Evolutionary conservation across 2,329 filamentous ascomycete genomes (phyloP).

Genomic region (Cladosporium sp.): DNA sequence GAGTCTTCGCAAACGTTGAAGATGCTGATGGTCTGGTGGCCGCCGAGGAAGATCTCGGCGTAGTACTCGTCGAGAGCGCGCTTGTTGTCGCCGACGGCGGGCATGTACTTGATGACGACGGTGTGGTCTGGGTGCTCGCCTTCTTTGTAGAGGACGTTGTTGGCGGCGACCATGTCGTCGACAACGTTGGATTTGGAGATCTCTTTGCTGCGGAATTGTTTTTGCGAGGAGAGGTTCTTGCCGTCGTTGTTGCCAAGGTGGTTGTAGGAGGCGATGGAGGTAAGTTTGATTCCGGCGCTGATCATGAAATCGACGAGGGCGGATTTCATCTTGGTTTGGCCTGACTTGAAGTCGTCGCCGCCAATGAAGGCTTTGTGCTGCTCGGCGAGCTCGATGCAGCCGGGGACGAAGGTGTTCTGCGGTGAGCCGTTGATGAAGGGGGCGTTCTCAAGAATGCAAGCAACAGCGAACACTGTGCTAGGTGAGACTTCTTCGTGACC

Average conservation of each 20-base stretch:
- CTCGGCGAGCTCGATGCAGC: conserved; percentile 83
- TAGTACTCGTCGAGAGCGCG: conserved; percentile 98
- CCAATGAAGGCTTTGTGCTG: conserved; percentile 85
- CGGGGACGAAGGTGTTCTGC: conserved; percentile 97
- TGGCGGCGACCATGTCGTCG: conserved; percentile 98
- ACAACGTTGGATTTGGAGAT: conserved; percentile 99
- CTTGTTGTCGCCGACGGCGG: conserved; percentile 97
- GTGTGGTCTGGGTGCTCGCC: conserved; percentile 97
- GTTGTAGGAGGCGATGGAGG: conserved; percentile 98
- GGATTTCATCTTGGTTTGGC: conserved; percentile 99
- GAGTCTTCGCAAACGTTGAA: conserved; percentile 99
- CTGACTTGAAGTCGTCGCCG: conserved; percentile 99
- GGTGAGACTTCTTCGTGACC: conserved; percentile 91
- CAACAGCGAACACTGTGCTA: conserved; percentile 92
- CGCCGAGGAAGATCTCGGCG: conserved; percentile 97
- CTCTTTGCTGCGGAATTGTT: conserved; percentile 99
- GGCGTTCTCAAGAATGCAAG: conserved; percentile 80
- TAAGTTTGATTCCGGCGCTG: conserved; percentile 97
- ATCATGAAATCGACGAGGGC: conserved; percentile 97
- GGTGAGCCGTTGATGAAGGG: conserved; percentile 99
- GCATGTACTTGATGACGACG: conserved; percentile 99
- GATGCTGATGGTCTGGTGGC: conserved; percentile 95
- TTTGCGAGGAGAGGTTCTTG: conserved; percentile 95
- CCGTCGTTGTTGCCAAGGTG: conserved; percentile 99
- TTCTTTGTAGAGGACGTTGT: conserved; percentile 81